Evolutionary conservation across 331 rosid genomes (phyloP), one percentile per base, ranked within the genome.

Genomic region (Malus hybrid): DNA sequence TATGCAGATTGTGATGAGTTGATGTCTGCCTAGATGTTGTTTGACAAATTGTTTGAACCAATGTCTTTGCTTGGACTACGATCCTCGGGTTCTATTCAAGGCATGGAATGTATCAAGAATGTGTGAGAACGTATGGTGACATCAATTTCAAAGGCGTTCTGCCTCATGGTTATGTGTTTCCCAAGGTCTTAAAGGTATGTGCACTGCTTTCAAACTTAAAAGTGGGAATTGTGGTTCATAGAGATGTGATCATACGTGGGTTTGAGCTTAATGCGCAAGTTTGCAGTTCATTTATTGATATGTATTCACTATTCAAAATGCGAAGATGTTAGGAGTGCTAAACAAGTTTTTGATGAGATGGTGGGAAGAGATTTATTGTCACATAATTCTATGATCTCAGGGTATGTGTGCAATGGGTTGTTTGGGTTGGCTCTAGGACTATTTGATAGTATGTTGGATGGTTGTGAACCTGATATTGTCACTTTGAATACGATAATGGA

Each of bases 21-120:
- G n/a, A 8, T 19, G 14, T 80, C 85, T 10, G 81, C 89, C 3
- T 31, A n/a, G 31, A 7, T 29, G 54, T 42, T 87, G 44, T 69
- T 83, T 54, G 76, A 50, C 5, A 65, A 79, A 32, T 74, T 87
- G 78, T 6, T 68, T 16, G 72, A 76, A 16, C 87, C 87, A 87
- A 85, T 69, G 80, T 87, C 62, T 85, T 85, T 72, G 86, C 86
- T 10, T 85, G 83, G 80, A 87, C 91, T 15, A 68, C 84, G 14
- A 59, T 85, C 29, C 68, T 87, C 3, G 76, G 83, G 15, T 85
- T 81, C 68, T 73, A 83, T 78, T 85, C 78, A 2, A 78, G 86
- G 65, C 84, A 78, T 29, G 76, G 80, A 9, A 31, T 73, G 67
- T n/a, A 67, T 1, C 52, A 10, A 66, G 67, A 76, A 14, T 85